phyloP scores from a whole-genome alignment of 208 protist species.

The Cochliopodium minus region DNA sequence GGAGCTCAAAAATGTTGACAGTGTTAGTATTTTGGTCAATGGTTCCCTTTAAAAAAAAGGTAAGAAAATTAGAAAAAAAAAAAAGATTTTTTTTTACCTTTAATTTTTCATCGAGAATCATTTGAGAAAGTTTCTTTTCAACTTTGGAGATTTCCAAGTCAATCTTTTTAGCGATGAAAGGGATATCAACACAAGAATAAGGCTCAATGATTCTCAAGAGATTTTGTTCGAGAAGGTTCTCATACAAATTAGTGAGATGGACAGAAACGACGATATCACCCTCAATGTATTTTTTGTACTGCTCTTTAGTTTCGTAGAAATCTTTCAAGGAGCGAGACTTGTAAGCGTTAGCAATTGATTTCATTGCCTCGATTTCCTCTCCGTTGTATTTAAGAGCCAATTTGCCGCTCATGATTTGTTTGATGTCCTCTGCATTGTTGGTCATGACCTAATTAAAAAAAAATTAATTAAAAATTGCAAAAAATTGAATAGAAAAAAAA shows the following conservation, averaged over 20 bases:
- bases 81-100: too few relatives aligned
- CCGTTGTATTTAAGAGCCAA: constrained; percentile 72
- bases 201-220: constrained; percentile 81
- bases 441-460: background rate
- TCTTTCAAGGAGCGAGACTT: constrained; percentile 67
- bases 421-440: constrained; percentile 48
- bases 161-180: constrained; percentile 70
- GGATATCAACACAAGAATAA: constrained; percentile 82
- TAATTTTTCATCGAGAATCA: constrained; percentile 94
- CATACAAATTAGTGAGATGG: constrained; percentile 78
- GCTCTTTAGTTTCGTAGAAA: constrained; percentile 59
- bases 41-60: too few relatives aligned
- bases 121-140: constrained; percentile 74
- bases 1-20: constrained; percentile 37
- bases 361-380: constrained; percentile 70
- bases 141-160: constrained; percentile 40
- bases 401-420: constrained; percentile 49
- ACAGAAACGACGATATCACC: constrained; percentile 58
- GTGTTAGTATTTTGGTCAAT: constrained; percentile 53
- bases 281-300: constrained; percentile 24
- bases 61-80: too few relatives aligned
- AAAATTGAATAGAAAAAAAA: too few relatives aligned
- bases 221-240: constrained; percentile 81
- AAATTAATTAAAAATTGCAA: background rate
- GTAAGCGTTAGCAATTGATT: constrained; percentile 73